Evolutionary conservation across 139 green algal genomes (phyloP).

Genomic region (Raphidocelis subcapitata): DNA sequence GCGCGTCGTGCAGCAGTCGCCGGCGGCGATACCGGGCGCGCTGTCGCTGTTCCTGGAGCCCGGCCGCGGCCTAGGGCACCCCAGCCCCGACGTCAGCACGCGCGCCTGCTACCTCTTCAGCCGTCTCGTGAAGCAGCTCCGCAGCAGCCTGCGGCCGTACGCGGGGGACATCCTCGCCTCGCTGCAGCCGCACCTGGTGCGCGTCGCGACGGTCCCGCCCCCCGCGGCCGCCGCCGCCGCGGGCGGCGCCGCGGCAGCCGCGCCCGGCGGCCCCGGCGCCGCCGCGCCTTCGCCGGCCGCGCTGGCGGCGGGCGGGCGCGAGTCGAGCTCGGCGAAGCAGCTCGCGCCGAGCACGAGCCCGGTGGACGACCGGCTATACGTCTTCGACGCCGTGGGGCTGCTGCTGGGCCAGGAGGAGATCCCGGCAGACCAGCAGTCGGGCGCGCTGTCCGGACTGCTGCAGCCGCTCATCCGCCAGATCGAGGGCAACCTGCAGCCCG

Average conservation of each 20-base stretch:
- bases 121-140: conserved; percentile 71
- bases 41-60: conserved; percentile 56
- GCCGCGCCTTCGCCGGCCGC: not conserved
- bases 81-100: conserved; percentile 46
- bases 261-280: not conserved
- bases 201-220: conserved; percentile 60
- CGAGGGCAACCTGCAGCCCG: conserved; percentile 26
- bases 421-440: conserved; percentile 57
- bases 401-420: conserved; percentile 82
- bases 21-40: conserved; percentile 39
- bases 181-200: conserved; percentile 64
- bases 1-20: conserved; percentile 49
- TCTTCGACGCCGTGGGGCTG: conserved; percentile 84
- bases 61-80: conserved; percentile 57
- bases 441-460: conserved; percentile 56
- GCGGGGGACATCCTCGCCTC: conserved; percentile 52
- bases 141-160: conserved; percentile 52
- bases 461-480: conserved; percentile 62
- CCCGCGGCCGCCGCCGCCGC: not conserved
- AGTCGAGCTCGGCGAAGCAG: not conserved
- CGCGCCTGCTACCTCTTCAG: conserved; percentile 83
- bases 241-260: not conserved
- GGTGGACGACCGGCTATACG: conserved; percentile 84
- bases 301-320: not conserved
- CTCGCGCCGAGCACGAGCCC: conserved; percentile 12